Evolutionary conservation across 495 filamentous ascomycete species (phyloP), one percentile per base, ranked within the genome.

Genomic region (Neurospora sp.): DNA sequence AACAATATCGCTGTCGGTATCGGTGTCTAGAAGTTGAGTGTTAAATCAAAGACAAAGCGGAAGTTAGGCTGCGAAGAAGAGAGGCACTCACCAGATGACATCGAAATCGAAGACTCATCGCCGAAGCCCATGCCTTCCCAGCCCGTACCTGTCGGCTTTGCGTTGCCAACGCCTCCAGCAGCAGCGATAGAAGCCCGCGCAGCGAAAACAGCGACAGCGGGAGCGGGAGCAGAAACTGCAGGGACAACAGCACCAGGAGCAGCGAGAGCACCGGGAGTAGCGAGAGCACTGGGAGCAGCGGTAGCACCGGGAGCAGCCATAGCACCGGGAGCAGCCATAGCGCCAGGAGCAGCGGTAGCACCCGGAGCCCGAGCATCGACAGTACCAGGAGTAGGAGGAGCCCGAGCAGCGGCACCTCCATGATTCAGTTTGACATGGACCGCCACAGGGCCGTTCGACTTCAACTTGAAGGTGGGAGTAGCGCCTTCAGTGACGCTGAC

Each of bases 281-380:
- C 12, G 5, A 3, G 0, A 41, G 14, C 16, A 3, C 16, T 16
- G 2, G 42, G 6, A 44, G 6, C 16, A 44, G 0, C 41, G 16
- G 2, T 0, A 44, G 41, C 6, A 44, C 16, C 41, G 3, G 40
- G 14, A 42, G 5, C n/a, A n/a, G n/a, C n/a, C n/a, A n/a, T n/a
- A n/a, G n/a, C n/a, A n/a, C n/a, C n/a, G n/a, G n/a, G n/a, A n/a
- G n/a, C n/a, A n/a, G n/a, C n/a, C n/a, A n/a, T n/a, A 27, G 27
- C 0, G 8, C 5, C 41, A 0, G 16, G 14, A 44, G 22, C 22
- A 22, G 22, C 22, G 22, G 22, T 22, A 22, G 22, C 22, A 22
- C 22, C n/a, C n/a, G n/a, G n/a, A n/a, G n/a, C 5, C 22, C 22
- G 22, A 27, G 1, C 22, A 16, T 0, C 12, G 14, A 1, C 0